Evolutionary conservation across 2,329 filamentous ascomycete species (phyloP), one percentile per base, ranked within the genome.

Genomic region (Beauveria australis): DNA sequence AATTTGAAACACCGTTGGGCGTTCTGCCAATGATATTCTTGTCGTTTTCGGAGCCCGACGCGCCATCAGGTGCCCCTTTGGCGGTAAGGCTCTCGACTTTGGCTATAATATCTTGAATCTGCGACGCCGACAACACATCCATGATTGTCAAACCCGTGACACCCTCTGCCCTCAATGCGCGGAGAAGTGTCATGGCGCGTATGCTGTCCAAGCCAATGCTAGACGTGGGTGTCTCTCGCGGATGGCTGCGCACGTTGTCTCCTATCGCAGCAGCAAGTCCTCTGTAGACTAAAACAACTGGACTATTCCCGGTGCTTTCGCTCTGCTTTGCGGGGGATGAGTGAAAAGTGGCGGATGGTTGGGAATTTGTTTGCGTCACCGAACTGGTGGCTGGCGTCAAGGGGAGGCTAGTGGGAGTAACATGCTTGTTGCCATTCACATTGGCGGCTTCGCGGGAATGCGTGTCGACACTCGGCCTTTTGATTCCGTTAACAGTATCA

Each of bases 161-260:
- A 7, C 46, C 46, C 19, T 52, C n/a, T 4, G 37, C 37, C 19
- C 46, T 12, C 46, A 43, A 22, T 7, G 24, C 19, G 16, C 52
- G 52, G 22, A 54, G 52, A 43, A 54, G n/a, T 8, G 52, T 54
- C 52, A 54, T 54, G 52, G 52, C 52, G 24, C 52, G 52, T 26
- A 54, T 54, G 37, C 52, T 54, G n/a, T 54, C 52, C 52, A 54
- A n/a, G 16, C 52, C 52, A 44, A 44, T 54, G 24, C 22, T 44
- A 19, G 52, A 54, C 18, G 37, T 54, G 4, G 18, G 37, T 7
- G 52, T 54, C 40, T 54, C 52, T n/a, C 10, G 52, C 18, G 9
- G 16, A 28, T 54, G 52, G 22, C 40, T 54, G 40, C 52, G 52
- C 24, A 54, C 52, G 18, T 24, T 18, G 10, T 44, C 52, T 12